Base-by-base conservation (phyloP, 73 alveolate genomes). In the Diophrys appendiculata region DNA sequence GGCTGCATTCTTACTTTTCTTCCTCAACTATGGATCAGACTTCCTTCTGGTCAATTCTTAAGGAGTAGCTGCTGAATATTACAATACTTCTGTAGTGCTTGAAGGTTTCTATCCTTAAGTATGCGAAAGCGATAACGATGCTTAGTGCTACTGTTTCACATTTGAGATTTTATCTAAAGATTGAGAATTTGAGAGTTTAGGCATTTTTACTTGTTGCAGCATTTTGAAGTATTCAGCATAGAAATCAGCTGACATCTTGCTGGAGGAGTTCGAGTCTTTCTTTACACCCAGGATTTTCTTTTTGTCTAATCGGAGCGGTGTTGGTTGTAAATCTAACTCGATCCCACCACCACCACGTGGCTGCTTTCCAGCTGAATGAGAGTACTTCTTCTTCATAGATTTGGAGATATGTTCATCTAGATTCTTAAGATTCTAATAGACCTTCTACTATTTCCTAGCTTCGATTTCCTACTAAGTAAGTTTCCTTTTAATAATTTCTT, bases 201-300 rank as follows among this genome's bases (percentile, higher is more conserved):
- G 60, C n/a, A 28, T 14, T 18, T 67, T 25, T 43, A 67, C 31
- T 14, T 67, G 52, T 24, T 67, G 25, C 24, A 67, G 54, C 35
- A 67, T 67, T 28, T 67, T 67, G 53, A 67, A 67, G 75, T 67
- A 67, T 28, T 67, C 75, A 3, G 54, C 75, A 24, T 67, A 67
- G 75, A 67, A 67, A 3, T 67, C 75, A 43, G 60, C 60, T 43
- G 60, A 43, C 60, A 43, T 43, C 60, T 43, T 43, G 60, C 60
- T 43, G 60, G 60, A 43, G 5, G 60, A 11, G 60, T 18, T 3
- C 5, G 75, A 67, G 75, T 5, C 54, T 3, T 5, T 8, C 23
- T 25, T 11, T 2, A 27, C 75, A 24, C 29, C 75, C 23, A 5
- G 25, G 25, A 2, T 67, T 25, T 67, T 31, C 24, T 25, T 24